A percentile compares a stretch with the other conserved stretches of the same genome.
phyloP scores from a whole-genome alignment of 2,329 filamentous ascomycete species.

The Helotiales sp. region DNA sequence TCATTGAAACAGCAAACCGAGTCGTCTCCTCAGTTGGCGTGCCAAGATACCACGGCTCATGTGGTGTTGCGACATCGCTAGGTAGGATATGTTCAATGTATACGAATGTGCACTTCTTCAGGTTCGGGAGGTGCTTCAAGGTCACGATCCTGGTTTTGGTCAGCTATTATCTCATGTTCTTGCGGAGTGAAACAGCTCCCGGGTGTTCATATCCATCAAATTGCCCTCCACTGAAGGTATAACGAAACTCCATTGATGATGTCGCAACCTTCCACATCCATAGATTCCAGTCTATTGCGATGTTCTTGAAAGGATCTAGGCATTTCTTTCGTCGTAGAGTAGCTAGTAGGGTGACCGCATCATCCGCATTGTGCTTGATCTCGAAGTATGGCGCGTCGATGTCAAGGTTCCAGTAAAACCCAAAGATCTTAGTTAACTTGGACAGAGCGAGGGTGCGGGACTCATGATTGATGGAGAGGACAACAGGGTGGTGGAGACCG shows the following conservation, averaged over 20 bases:
- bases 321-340: background rate
- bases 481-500: background rate
- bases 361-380: background rate
- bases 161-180: background rate
- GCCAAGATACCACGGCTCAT: slow-evolving; percentile 10
- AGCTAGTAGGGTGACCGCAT: background rate
- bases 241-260: background rate
- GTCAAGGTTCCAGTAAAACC: background rate
- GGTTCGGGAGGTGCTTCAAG: background rate
- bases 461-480: background rate
- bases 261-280: slow-evolving; percentile 9
- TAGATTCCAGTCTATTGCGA: slow-evolving; percentile 15
- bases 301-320: slow-evolving; percentile 6
- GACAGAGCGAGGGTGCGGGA: background rate
- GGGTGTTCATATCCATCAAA: slow-evolving; percentile 13
- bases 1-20: background rate
- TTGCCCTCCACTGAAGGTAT: background rate
- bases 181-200: slow-evolving; percentile 1
- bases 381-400: background rate
- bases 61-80: background rate
- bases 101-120: slow-evolving; percentile 10
- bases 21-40: background rate
- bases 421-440: background rate
- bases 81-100: slow-evolving; percentile 7
- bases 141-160: background rate